phyloP scores from a whole-genome alignment of 129 eudicot species.

The Chrysanthemum seticuspe region DNA sequence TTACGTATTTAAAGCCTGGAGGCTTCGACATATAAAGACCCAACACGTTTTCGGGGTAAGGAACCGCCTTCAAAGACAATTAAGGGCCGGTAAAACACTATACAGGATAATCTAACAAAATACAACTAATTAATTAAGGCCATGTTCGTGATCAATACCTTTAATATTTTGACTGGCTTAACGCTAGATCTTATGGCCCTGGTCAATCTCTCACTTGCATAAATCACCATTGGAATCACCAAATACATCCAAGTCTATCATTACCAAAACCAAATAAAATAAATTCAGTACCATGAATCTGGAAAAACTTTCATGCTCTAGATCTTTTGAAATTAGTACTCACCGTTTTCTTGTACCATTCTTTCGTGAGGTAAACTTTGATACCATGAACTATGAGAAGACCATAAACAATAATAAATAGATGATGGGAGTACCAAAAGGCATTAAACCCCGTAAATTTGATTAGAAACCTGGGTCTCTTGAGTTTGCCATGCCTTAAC shows the following conservation, averaged over 20 bases:
- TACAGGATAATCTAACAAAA: background rate
- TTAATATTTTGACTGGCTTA: constrained; percentile 41
- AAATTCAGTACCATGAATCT: background rate
- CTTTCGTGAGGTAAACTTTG: constrained; percentile 61
- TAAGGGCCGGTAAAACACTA: background rate
- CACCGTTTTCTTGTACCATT: constrained; percentile 65
- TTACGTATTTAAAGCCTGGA: constrained; percentile 46
- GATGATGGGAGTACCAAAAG: constrained; percentile 70
- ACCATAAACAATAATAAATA: constrained; percentile 47
- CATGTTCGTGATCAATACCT: constrained; percentile 35
- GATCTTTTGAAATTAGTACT: constrained; percentile 12
- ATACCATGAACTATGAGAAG: constrained; percentile 49
- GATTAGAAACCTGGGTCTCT: constrained; percentile 34
- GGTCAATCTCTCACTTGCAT: constrained; percentile 48
- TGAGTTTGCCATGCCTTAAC: constrained; percentile 40
- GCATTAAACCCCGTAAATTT: constrained; percentile 56
- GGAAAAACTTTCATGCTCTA: background rate
- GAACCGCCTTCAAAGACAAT: constrained; percentile 32
- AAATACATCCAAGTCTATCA: constrained; percentile 85
- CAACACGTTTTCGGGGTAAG: constrained; percentile 48
- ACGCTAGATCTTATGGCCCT: constrained; percentile 48
- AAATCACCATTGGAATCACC: constrained; percentile 58
- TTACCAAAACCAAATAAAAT: background rate
- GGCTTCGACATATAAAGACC: constrained; percentile 52
- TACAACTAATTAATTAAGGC: background rate